phyloP scores from a whole-genome alignment of 257 asterid genomes.

The Thymus mandschuricus region DNA sequence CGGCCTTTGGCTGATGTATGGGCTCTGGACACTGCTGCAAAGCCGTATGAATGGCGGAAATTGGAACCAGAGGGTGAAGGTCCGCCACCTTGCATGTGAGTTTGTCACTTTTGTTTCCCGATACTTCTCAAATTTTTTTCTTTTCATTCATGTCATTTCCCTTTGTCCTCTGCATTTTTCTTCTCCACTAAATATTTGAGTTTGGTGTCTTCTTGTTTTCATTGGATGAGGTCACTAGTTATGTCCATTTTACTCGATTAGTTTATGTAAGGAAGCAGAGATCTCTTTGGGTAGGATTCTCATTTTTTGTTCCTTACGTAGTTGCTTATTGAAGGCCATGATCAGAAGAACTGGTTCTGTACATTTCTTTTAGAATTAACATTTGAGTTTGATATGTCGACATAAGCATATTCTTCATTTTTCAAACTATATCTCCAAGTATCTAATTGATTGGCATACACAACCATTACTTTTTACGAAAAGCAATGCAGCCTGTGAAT shows the following conservation, averaged over 20 bases:
- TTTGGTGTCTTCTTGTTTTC: slow-evolving; percentile 14
- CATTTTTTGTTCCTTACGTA: no score
- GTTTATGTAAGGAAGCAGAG: no score
- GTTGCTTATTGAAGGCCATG: no score
- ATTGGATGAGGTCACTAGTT: slow-evolving; percentile 20
- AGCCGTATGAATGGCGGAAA: slow-evolving; percentile 99
- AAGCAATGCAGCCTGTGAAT: no score
- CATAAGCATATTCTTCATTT: no score
- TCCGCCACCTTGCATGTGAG: slow-evolving; percentile 99
- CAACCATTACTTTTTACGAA: no score
- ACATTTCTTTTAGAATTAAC: no score
- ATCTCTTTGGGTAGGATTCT: no score
- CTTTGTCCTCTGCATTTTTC: not conserved
- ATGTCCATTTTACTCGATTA: not conserved
- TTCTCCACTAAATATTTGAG: not conserved
- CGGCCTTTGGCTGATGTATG: slow-evolving; percentile 99
- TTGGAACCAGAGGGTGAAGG: slow-evolving; percentile 99
- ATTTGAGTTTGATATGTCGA: no score
- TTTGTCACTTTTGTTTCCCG: slow-evolving; percentile 27
- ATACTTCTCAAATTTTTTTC: not conserved
- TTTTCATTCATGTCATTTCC: slow-evolving; percentile 2
- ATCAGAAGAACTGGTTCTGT: no score
- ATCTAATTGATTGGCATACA: no score
- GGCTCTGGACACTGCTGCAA: slow-evolving; percentile 99
- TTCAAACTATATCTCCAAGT: no score